phyloP scores from a whole-genome alignment of 164 flowering plant genomes.

The Amborella trichopoda region DNA sequence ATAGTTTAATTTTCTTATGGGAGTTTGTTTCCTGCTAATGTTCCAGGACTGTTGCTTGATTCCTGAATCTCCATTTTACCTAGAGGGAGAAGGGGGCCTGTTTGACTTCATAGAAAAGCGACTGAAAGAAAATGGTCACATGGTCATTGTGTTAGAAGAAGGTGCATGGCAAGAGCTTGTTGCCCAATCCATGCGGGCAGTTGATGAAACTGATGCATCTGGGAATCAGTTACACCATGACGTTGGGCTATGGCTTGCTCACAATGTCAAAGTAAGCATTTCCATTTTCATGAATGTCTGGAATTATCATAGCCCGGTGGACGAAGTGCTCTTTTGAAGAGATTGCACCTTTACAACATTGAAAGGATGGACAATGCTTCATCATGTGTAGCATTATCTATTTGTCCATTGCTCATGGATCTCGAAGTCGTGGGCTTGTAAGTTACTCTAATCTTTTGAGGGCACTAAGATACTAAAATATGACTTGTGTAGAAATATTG shows the following conservation, averaged over 20 bases:
- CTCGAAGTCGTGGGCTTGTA: no score
- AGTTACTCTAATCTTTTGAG: no score
- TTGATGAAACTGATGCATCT: slow-evolving; percentile 54
- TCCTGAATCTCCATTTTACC: slow-evolving; percentile 89
- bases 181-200: slow-evolving; percentile 29
- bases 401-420: no score
- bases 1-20: no score
- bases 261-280: slow-evolving; percentile 74
- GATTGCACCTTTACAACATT: no score
- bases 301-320: no score
- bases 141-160: slow-evolving; percentile 93
- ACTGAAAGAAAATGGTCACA: slow-evolving; percentile 83
- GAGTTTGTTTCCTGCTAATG: not conserved
- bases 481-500: no score
- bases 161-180: slow-evolving; percentile 89
- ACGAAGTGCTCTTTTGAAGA: no score
- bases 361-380: no score
- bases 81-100: slow-evolving; percentile 91
- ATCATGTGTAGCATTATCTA: no score
- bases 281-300: no score
- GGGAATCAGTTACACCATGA: slow-evolving; percentile 82
- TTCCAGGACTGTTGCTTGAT: slow-evolving; percentile 82
- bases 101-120: slow-evolving; percentile 66
- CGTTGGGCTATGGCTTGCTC: slow-evolving; percentile 86
- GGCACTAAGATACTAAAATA: no score